These are phyloP conservation scores for Camelina laxa DNA, from an alignment of 345 rosid genomes.

Conservation along the genomic window DNA sequence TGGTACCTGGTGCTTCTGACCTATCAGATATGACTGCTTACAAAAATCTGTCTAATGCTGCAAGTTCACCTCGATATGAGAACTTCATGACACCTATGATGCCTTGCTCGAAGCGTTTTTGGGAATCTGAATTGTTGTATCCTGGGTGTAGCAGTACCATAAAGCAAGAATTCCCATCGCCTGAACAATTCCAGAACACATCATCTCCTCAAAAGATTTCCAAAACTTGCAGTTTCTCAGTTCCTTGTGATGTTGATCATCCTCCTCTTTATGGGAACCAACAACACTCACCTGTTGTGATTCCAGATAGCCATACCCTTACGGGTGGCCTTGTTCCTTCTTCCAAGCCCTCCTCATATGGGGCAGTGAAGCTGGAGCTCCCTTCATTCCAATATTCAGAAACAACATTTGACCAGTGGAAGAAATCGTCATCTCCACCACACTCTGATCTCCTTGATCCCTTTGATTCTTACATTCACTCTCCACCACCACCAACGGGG, in stretches of 20 bases:
- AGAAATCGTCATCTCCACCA: slow-evolving; percentile 56
- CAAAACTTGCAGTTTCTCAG: slow-evolving; percentile 51
- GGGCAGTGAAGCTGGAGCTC: slow-evolving; percentile 98
- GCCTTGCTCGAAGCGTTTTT: slow-evolving; percentile 62
- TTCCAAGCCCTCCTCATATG: slow-evolving; percentile 67
- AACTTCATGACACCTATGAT: slow-evolving; percentile 54
- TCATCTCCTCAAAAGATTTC: slow-evolving; percentile 46
- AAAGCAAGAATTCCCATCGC: slow-evolving; percentile 55
- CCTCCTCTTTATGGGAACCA: slow-evolving; percentile 52
- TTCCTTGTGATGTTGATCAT: slow-evolving; percentile 60
- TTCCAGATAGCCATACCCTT: slow-evolving; percentile 73
- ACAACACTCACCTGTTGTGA: slow-evolving; percentile 55
- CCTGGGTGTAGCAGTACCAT: slow-evolving; percentile 52
- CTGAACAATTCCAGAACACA: slow-evolving; percentile 58
- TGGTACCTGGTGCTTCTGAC: slow-evolving; percentile 61
- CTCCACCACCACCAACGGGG: slow-evolving; percentile 61
- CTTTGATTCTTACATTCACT: slow-evolving; percentile 70
- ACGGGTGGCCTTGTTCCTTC: slow-evolving; percentile 80
- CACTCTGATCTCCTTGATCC: slow-evolving; percentile 54
- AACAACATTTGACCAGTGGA: slow-evolving; percentile 71
- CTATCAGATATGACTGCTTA: slow-evolving; percentile 56
- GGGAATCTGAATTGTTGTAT: slow-evolving; percentile 55
- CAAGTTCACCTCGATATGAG: slow-evolving; percentile 59
- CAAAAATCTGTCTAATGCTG: slow-evolving; percentile 55
- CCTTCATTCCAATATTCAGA: slow-evolving; percentile 99